Evolutionary conservation across 768 basidiomycete genomes (phyloP).

Genomic region (Mycena polygramma): DNA sequence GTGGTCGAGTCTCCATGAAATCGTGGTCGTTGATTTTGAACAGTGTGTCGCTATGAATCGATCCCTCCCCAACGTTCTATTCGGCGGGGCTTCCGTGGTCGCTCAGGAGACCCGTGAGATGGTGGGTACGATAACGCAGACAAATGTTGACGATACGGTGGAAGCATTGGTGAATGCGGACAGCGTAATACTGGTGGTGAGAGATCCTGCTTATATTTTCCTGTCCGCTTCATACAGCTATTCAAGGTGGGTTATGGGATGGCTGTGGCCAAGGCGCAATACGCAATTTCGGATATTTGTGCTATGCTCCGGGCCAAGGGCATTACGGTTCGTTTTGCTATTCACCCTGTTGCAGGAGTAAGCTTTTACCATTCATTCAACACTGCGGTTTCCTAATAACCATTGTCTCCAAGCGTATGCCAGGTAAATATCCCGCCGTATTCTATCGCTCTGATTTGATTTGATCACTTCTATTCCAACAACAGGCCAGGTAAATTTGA

Average conservation of each 20-base stretch:
- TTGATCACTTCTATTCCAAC: not conserved
- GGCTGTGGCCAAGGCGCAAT: conserved; percentile 94
- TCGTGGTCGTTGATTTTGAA: conserved; percentile 8
- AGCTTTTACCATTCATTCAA: not conserved
- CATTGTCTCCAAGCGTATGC: conserved; percentile 69
- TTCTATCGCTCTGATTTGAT: not conserved
- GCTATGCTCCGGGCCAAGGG: conserved; percentile 78
- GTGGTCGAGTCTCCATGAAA: conserved; percentile 34
- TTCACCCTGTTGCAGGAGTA: conserved; percentile 87
- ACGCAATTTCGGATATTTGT: conserved; percentile 82
- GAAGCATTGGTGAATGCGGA: conserved; percentile 85
- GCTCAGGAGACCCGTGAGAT: conserved; percentile 76
- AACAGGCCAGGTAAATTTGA: conserved; percentile 29
- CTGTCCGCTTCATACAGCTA: too few species aligned
- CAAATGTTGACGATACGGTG: conserved; percentile 84
- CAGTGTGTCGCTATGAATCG: conserved; percentile 96
- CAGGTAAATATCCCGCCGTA: conserved; percentile 57
- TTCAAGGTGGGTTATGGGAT: conserved; percentile 71
- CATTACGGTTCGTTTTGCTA: conserved; percentile 86
- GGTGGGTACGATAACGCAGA: conserved; percentile 85
- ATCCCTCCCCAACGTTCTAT: conserved; percentile 86
- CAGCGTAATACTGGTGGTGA: conserved; percentile 79
- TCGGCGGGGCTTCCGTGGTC: conserved; percentile 82
- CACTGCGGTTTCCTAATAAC: not conserved
- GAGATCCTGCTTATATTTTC: too few species aligned